Conservation (phyloP, 208 protist genomes). For the Trypanosoma conorhini region DNA sequence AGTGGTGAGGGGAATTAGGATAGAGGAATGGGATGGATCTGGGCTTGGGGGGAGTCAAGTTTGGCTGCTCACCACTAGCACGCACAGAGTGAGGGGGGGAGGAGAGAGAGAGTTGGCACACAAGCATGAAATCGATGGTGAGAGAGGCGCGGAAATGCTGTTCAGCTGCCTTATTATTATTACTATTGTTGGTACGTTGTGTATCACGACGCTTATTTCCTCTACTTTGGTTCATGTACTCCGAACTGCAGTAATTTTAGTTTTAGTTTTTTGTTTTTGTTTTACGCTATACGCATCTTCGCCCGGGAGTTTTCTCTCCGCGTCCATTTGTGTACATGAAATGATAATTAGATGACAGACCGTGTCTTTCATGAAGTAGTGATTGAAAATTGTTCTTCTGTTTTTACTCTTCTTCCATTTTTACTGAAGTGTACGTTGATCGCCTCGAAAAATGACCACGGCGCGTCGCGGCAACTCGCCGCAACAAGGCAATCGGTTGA, state of each 20-base stretch:
- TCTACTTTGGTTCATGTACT: slow-evolving; percentile 15
- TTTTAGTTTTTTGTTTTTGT: slow-evolving; percentile 4
- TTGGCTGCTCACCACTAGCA: neutral
- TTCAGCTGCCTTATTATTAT: neutral
- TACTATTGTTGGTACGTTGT: slow-evolving; percentile 61
- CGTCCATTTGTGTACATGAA: neutral
- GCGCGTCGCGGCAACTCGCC: neutral
- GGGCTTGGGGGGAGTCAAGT: slow-evolving; percentile 13
- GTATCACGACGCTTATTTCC: slow-evolving; percentile 57
- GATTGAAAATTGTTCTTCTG: neutral
- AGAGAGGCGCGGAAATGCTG: neutral
- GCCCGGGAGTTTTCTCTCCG: neutral
- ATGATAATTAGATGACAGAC: neutral
- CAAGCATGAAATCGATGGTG: neutral
- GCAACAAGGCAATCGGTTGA: neutral
- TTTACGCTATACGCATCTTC: neutral
- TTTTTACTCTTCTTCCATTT: slow-evolving; percentile 6
- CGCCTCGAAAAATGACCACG: neutral
- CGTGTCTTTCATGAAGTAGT: neutral
- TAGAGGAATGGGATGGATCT: neutral
- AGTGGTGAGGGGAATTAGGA: neutral
- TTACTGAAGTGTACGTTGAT: neutral
- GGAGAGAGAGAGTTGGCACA: neutral
- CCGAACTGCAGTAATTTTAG: neutral
- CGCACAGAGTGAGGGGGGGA: neutral